These are phyloP conservation scores for Furcasterigmium sp. DNA, from an alignment of 2,329 filamentous ascomycete genomes.

Conservation along the genomic window DNA sequence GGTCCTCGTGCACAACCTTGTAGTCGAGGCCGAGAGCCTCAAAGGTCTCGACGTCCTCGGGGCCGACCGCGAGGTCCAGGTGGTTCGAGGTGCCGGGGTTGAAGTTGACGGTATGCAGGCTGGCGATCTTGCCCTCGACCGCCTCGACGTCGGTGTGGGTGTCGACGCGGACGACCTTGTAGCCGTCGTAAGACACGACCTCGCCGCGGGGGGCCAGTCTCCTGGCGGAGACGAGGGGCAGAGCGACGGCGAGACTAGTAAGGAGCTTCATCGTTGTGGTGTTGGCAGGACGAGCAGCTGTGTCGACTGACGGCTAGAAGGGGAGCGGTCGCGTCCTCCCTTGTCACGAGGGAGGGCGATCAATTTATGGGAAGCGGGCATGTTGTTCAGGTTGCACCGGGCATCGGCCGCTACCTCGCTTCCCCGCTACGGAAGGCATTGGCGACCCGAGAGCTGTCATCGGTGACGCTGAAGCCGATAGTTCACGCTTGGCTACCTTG, in stretches of 20 bases:
- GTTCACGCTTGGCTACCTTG: too few species aligned
- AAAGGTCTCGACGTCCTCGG: slow-evolving; percentile 15
- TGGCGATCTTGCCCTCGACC: slow-evolving; percentile 25
- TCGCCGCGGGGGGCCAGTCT: slow-evolving; percentile 6
- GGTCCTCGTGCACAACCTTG: slow-evolving; percentile 14
- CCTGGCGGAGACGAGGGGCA: slow-evolving; percentile 10
- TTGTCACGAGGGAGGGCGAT: too few species aligned
- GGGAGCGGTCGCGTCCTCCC: too few species aligned
- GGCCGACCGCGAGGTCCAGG: slow-evolving; percentile 18
- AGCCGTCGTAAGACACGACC: slow-evolving; percentile 21
- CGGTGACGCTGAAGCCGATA: too few species aligned
- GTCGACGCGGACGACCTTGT: slow-evolving; percentile 37
- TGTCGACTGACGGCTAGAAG: too few species aligned
- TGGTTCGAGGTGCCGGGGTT: slow-evolving; percentile 10
- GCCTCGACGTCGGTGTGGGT: slow-evolving; percentile 32
- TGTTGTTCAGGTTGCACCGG: too few species aligned
- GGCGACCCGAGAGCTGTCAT: too few species aligned
- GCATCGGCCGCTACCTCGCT: too few species aligned
- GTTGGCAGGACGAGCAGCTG: not conserved
- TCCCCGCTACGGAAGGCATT: too few species aligned
- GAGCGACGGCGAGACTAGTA: slow-evolving; percentile 2
- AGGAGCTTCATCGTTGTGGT: slow-evolving; percentile 8
- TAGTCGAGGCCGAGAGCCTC: slow-evolving; percentile 16
- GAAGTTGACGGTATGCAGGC: slow-evolving; percentile 11
- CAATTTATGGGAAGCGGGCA: too few species aligned